Evolutionary conservation across 2,329 filamentous ascomycete species (phyloP), one percentile per base, ranked within the genome.

Genomic region (Thelonectria blattea): DNA sequence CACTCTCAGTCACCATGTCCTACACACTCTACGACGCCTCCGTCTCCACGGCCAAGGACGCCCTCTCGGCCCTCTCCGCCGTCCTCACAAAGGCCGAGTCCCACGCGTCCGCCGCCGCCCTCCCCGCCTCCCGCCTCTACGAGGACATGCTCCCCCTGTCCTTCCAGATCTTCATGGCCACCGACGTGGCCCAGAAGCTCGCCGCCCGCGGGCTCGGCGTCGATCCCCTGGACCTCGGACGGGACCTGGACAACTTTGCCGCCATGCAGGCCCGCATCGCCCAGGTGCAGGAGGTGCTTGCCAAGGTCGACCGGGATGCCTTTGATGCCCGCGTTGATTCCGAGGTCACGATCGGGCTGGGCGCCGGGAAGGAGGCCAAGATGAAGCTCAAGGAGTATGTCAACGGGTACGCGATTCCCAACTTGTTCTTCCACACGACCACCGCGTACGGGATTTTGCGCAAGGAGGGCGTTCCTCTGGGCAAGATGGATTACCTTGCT

Each of bases 361-460:
- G 76, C 2, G 65, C 70, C 17, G 62, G 64, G 37, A 73, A 70
- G 60, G 62, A 52, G n/a, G 68, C 59, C 32, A 39, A 68, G 42
- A 54, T 76, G 50, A 58, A 65, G 37, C 70, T 65, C 49, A 30
- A 65, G 47, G 73, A 76, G 2, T 89, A 85, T 69, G 68, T 84
- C 20, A 69, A 74, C 42, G 74, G 74, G 3, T 85, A 81, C 71
- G 79, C 75, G 4, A 56, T 87, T 45, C 86, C 88, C 20, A 88
- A 90, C 68, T 74, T 89, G 66, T 88, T 80, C 76, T 91, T 91
- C 74, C 88, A 91, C 70, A 65, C 85, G 14, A 80, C 74, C 3
- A 87, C 80, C 12, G 79, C 84, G 10, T 91, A 91, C 75, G 78
- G 74, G 20, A 85, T 91, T 56, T 69, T 90, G 71, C 79, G 88